Percentiles rank a stretch among this genome's conserved stretches.
Evolutionary conservation across 2,329 filamentous ascomycete genomes (phyloP).

Genomic region (Bipolaris cookei): DNA sequence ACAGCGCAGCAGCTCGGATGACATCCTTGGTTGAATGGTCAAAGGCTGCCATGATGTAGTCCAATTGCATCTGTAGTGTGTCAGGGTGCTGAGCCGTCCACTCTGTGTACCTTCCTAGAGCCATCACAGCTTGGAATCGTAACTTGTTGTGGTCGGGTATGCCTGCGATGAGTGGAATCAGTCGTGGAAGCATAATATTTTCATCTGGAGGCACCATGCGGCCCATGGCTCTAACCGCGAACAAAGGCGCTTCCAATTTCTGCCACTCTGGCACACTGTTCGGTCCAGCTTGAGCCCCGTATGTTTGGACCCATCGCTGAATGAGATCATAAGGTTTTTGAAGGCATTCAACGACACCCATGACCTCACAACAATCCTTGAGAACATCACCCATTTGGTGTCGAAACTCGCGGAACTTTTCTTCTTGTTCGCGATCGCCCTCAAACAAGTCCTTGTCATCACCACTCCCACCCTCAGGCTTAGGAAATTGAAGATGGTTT

Average conservation of each 20-base stretch:
- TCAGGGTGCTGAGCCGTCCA: conserved; percentile 96
- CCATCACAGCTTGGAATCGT: conserved; percentile 98
- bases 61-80: conserved; percentile 88
- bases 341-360: conserved; percentile 89
- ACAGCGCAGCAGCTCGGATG: conserved; percentile 85
- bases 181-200: conserved; percentile 81
- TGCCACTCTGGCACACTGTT: conserved; percentile 92
- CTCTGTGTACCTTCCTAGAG: conserved; percentile 93
- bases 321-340: conserved; percentile 87
- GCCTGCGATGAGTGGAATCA: conserved; percentile 91
- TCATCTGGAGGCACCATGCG: conserved; percentile 94
- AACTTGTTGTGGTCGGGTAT: conserved; percentile 97
- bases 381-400: conserved; percentile 98
- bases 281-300: conserved; percentile 75
- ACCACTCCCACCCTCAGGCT: conserved; percentile 70
- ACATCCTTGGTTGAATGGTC: conserved; percentile 88
- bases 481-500: conserved; percentile 85
- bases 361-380: conserved; percentile 95
- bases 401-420: conserved; percentile 95
- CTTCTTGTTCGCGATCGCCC: conserved; percentile 92
- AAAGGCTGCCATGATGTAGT: conserved; percentile 94
- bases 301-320: conserved; percentile 84
- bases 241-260: conserved; percentile 90
- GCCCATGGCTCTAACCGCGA: conserved; percentile 94
- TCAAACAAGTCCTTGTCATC: conserved; percentile 88